These are phyloP conservation scores for Aaosphaeria arxii DNA, from an alignment of 2,329 filamentous ascomycete species.

Conservation along the genomic window DNA sequence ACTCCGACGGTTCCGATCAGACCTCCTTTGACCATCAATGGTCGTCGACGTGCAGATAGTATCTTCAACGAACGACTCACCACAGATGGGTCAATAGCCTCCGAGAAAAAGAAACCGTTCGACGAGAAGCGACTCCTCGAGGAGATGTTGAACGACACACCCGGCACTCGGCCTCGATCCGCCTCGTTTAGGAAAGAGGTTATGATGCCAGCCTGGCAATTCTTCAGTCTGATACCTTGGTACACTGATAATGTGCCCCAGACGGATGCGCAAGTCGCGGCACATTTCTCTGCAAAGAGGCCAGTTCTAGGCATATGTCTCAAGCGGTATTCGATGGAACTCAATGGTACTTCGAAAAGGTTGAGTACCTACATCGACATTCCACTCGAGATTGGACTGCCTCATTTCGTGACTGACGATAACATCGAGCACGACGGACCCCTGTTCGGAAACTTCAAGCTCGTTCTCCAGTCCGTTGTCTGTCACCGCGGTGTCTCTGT, in stretches of 20 bases:
- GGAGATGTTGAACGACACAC: slow-evolving; percentile 35
- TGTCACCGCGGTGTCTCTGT: slow-evolving; percentile 86
- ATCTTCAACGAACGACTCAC: slow-evolving; percentile 48
- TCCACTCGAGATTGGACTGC: slow-evolving; percentile 76
- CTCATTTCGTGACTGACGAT: slow-evolving; percentile 86
- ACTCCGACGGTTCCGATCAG: slow-evolving; percentile 23
- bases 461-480: slow-evolving; percentile 85
- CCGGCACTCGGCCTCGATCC: slow-evolving; percentile 29
- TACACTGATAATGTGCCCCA: slow-evolving; percentile 67
- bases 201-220: slow-evolving; percentile 95
- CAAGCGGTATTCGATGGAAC: slow-evolving; percentile 80
- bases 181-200: slow-evolving; percentile 68
- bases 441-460: slow-evolving; percentile 84
- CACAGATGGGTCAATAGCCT: slow-evolving; percentile 23
- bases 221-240: slow-evolving; percentile 90
- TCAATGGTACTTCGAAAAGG: slow-evolving; percentile 65
- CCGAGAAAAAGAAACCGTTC: slow-evolving; percentile 49
- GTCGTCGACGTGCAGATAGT: slow-evolving; percentile 45
- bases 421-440: slow-evolving; percentile 63
- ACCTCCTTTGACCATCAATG: slow-evolving; percentile 20
- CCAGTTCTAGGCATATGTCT: slow-evolving; percentile 91
- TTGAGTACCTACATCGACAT: slow-evolving; percentile 88
- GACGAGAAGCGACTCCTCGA: slow-evolving; percentile 48
- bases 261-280: slow-evolving; percentile 77
- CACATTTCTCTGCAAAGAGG: slow-evolving; percentile 76